phyloP scores from a whole-genome alignment of 164 flowering plant species.

The Macadamia tetraphylla region DNA sequence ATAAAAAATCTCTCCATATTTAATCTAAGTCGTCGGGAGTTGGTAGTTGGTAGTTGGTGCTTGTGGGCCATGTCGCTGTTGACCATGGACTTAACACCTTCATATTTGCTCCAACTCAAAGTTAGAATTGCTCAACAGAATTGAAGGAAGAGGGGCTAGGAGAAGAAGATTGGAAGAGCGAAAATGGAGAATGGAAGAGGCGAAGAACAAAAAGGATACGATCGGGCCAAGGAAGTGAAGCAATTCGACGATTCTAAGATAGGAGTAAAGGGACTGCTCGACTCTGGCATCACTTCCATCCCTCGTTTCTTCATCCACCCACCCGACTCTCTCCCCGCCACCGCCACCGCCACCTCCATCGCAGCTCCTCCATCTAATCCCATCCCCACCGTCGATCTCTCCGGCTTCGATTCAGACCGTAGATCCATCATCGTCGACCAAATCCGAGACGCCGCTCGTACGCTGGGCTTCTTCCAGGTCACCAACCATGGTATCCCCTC shows the following conservation, averaged over 20 bases:
- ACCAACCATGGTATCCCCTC: too few species aligned
- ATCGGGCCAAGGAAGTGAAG: slow-evolving; percentile 37
- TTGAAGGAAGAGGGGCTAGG: too few species aligned
- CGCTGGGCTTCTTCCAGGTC: slow-evolving; percentile 21
- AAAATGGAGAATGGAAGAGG: too few species aligned
- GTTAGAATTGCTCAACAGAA: too few species aligned
- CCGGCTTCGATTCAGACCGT: slow-evolving; percentile 15
- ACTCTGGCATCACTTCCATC: slow-evolving; percentile 51
- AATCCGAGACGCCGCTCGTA: slow-evolving; percentile 26
- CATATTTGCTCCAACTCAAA: too few species aligned
- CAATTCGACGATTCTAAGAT: slow-evolving; percentile 56
- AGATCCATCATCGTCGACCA: slow-evolving; percentile 27
- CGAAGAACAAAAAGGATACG: slow-evolving; percentile 11
- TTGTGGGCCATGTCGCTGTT: too few species aligned
- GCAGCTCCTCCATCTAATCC: not conserved
- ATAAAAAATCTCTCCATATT: too few species aligned
- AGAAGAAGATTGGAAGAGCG: not conserved
- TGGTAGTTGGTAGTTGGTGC: too few species aligned
- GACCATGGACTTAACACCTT: too few species aligned
- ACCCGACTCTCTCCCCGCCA: slow-evolving; percentile 22
- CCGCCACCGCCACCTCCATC: not conserved
- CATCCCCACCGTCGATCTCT: slow-evolving; percentile 43
- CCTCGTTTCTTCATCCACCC: slow-evolving; percentile 61
- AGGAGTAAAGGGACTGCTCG: slow-evolving; percentile 66
- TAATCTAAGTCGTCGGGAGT: too few species aligned